These are phyloP conservation scores for Boletus tomentosulus DNA, from an alignment of 768 basidiomycete genomes.

Conservation along the genomic window DNA sequence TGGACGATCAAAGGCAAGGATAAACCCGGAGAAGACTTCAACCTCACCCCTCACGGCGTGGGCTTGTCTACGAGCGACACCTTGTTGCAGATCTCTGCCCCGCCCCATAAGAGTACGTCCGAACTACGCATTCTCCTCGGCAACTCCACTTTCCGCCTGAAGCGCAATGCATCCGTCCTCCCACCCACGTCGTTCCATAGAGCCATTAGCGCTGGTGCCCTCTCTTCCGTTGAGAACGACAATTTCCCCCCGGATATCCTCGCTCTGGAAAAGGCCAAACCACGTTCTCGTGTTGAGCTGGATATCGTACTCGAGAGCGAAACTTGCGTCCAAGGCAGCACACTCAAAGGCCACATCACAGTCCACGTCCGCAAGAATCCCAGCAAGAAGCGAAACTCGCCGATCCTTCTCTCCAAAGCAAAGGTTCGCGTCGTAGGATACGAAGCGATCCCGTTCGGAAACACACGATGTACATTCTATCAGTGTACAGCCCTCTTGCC, in stretches of 20 bases:
- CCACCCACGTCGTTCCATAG: constrained; percentile 21
- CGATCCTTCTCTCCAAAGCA: constrained; percentile 64
- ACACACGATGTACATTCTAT: constrained; percentile 76
- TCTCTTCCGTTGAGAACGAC: constrained; percentile 6
- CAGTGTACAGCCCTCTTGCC: constrained; percentile 60
- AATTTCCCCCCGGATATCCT: constrained; percentile 29
- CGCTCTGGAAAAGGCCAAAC: constrained; percentile 66
- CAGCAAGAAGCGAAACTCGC: constrained; percentile 45
- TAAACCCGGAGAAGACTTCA: constrained; percentile 4
- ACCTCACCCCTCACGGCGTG: constrained; percentile 9
- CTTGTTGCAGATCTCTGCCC: constrained; percentile 47
- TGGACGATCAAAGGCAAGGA: constrained; percentile 6
- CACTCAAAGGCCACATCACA: constrained; percentile 65
- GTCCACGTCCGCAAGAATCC: constrained; percentile 55
- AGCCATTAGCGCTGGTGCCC: constrained; percentile 1
- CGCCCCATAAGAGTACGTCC: constrained; percentile 46
- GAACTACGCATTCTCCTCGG: constrained; percentile 65
- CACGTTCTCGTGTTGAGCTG: constrained; percentile 72
- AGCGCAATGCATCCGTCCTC: constrained; percentile 46
- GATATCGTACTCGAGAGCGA: constrained; percentile 77
- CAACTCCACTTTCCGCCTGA: constrained; percentile 52
- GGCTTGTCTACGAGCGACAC: constrained; percentile 47
- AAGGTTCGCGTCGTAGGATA: constrained; percentile 85
- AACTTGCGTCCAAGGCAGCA: constrained; percentile 74
- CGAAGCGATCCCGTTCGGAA: constrained; percentile 59